Base-by-base conservation (phyloP, 2,329 filamentous ascomycete species). In the Fulvia fulva region DNA sequence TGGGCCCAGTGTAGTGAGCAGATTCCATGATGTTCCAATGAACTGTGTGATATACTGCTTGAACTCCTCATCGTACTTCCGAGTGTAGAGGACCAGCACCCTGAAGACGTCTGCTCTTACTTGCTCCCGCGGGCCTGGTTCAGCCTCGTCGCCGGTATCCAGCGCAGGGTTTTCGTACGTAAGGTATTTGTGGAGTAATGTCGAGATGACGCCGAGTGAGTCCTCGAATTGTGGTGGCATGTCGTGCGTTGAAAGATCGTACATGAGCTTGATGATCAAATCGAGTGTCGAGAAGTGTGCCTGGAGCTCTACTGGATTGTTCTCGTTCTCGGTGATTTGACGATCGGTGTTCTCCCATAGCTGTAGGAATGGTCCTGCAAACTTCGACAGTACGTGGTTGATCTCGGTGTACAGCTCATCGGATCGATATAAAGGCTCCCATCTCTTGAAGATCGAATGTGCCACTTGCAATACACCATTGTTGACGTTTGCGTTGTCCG, bases 161-260 rank as follows among this genome's bases (percentile, higher is more conserved):
- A 97, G 80, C 12, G 91, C 74, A n/a, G 87, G 81, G 74, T 95
- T 97, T 67, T 91, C 84, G 75, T 96, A 99, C 21, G 85, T 87
- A 55, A 99, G 82, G 74, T 99, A 99, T 75, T 96, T 97, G 77
- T 96, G 88, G 16, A 97, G 81, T 14, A 97, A 81, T 22, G 82
- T 80, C 19, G 90, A 88, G 64, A 99, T 89, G 62, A 84, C 84
- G 50, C 80, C 76, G 21, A 99, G 82, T 70, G 96, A 89, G 64
- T 95, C 88, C 78, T 99, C 94, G 73, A 99, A 96, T 66, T 94
- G 87, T 1, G 93, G 92, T 16, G 94, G 91, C 67, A 99, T 83
- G 74, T 99, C 94, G 73, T 99, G 95, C 71, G 88, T 96, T n/a
- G 92, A 97, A 53, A 99, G 85, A 75, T 99, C 95, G 77, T 94